phyloP scores from a whole-genome alignment of 78 protist genomes.

The Emiliania huxleyi region DNA sequence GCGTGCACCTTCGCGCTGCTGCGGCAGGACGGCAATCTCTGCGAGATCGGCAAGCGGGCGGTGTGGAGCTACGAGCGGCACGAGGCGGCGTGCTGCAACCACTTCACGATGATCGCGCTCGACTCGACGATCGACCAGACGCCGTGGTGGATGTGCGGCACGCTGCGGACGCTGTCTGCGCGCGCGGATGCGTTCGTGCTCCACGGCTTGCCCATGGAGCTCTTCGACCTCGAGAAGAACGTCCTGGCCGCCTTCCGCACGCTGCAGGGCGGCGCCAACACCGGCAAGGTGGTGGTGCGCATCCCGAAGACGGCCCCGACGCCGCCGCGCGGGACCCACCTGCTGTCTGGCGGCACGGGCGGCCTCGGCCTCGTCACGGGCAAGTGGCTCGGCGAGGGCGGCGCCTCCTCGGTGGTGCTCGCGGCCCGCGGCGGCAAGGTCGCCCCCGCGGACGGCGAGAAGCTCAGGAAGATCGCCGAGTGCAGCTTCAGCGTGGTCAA shows the following conservation, averaged over 20 bases:
- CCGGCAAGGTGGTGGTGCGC: slow-evolving; percentile 13
- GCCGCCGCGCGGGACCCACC: not conserved
- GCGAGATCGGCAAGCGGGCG: slow-evolving; percentile 39
- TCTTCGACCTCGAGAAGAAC: not conserved
- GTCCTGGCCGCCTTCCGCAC: not conserved
- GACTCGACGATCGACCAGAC: not conserved
- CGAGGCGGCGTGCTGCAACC: not conserved
- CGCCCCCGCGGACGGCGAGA: not conserved
- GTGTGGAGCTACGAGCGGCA: not conserved
- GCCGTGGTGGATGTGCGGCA: not conserved
- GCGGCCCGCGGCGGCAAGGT: not conserved
- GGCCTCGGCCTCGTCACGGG: slow-evolving; percentile 24
- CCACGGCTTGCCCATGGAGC: not conserved
- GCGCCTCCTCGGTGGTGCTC: not conserved
- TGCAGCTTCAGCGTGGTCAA: not conserved
- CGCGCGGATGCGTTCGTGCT: not conserved
- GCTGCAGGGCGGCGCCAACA: not conserved
- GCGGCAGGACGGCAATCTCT: not conserved
- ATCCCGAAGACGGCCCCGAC: not conserved
- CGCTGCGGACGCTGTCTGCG: not conserved
- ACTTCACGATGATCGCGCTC: not conserved
- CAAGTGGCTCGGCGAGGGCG: not conserved
- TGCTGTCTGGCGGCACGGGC: slow-evolving; percentile 35
- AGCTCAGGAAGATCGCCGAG: not conserved
- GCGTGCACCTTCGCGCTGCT: not conserved